Evolutionary conservation across 148 eudicot genomes (phyloP), one percentile per base, ranked within the genome.

Genomic region (Polygonum aviculare): DNA sequence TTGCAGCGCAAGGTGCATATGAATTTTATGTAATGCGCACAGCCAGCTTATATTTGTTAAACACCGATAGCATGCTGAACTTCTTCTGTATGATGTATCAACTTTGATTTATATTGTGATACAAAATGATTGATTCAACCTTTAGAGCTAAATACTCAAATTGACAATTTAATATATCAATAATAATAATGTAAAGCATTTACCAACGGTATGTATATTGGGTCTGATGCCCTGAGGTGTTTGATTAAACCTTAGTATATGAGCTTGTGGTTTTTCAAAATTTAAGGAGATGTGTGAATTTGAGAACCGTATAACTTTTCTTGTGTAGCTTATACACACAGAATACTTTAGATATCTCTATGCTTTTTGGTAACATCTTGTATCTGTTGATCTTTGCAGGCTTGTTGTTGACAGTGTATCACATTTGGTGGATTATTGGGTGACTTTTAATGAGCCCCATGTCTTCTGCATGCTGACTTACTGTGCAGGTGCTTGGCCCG

Each of bases 401-500:
- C 86, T 95, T 83, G 97, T 95, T 75, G 96, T 92, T 36, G 99
- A 95, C 81, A 72, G 79, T 81, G 91, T 95, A 69, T 85, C 87
- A 69, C 96, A 92, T 74, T 60, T 87, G 65, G 99, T 95, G 10
- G 97, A 95, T 84, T 95, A 92, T 79, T 95, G 99, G 99, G 88
- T 95, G 44, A 95, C 98, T 18, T 95, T 95, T 80, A 95, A 95
- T 78, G 99, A 95, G 87, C 99, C 99, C 75, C 99, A 95, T 87
- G 88, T 95, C 73, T 95, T 92, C 83, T 88, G 90, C 79, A 80
- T 95, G 96, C 83, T 95, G 77, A 95, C 99, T 50, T 95, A 92
- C 77, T 92, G 97, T 84, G 96, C 97, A 78, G 99, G 99, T 69
- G 85, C 99, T 82, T 95, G 99, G 99, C 99, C 99, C 76, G 99